Evolutionary conservation across 2,329 filamentous ascomycete genomes (phyloP).

Genomic region (Colletotrichum neosansevieriae): DNA sequence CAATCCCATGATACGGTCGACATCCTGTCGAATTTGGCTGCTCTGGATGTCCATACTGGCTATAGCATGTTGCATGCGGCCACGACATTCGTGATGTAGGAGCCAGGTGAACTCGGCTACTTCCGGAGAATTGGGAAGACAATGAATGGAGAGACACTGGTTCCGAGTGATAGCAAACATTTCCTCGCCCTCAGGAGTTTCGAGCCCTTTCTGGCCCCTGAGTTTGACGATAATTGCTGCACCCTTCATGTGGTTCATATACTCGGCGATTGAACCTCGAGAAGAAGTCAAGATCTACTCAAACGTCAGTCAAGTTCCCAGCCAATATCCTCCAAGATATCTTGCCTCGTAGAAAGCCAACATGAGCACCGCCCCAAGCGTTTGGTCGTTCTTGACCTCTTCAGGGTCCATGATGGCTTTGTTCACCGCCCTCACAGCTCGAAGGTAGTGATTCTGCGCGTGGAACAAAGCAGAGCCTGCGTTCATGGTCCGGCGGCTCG

Average conservation of each 20-base stretch:
- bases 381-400: constrained; percentile 38
- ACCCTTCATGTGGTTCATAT: constrained; percentile 43
- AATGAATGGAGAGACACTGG: constrained; percentile 42
- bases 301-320: neutral
- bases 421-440: constrained; percentile 40
- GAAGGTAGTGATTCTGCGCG: constrained; percentile 40
- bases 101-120: constrained; percentile 42
- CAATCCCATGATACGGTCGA: constrained; percentile 32
- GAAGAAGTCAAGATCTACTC: constrained; percentile 39
- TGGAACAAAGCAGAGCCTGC: constrained; percentile 23
- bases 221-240: constrained; percentile 43
- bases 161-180: constrained; percentile 44
- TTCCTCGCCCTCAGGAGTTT: constrained; percentile 42
- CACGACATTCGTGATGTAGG: constrained; percentile 40
- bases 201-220: constrained; percentile 39
- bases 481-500: constrained; percentile 24
- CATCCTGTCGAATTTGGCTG: constrained; percentile 42
- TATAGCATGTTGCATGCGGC: constrained; percentile 41
- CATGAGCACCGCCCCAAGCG: constrained; percentile 39
- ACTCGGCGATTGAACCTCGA: constrained; percentile 40
- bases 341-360: constrained; percentile 40
- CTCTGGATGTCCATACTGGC: constrained; percentile 41
- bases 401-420: constrained; percentile 38
- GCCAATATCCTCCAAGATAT: no score
- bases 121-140: constrained; percentile 40